These are phyloP conservation scores for Backusella morwellensis DNA, from an alignment of 192 early-diverging fungal genomes.

Conservation along the genomic window DNA sequence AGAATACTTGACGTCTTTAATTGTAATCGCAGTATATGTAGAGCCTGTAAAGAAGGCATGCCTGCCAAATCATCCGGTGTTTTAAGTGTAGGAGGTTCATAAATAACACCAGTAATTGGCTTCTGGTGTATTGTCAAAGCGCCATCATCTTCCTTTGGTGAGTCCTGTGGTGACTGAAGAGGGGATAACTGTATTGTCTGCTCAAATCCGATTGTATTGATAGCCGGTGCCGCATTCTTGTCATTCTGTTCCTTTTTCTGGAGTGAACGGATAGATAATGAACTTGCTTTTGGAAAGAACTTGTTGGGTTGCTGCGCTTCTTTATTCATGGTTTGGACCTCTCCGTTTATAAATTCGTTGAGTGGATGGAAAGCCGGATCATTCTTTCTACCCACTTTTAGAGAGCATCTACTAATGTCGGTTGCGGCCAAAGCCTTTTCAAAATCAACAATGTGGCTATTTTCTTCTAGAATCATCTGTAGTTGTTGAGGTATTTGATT, in stretches of 20 bases:
- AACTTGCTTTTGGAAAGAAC: not conserved
- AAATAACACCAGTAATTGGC: slow-evolving; percentile 9
- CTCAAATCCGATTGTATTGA: not conserved
- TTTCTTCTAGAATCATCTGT: not conserved
- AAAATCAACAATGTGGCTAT: slow-evolving; percentile 8
- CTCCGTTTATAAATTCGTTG: not conserved
- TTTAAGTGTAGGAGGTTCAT: slow-evolving; percentile 9
- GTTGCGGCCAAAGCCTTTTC: slow-evolving; percentile 5
- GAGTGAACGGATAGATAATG: not conserved
- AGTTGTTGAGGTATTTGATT: slow-evolving; percentile 5
- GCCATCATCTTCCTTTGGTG: not conserved
- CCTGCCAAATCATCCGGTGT: slow-evolving; percentile 14
- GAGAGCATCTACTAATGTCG: not conserved
- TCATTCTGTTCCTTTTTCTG: not conserved
- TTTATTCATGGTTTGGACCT: not conserved
- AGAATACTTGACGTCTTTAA: slow-evolving; percentile 24
- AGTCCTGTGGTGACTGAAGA: not conserved
- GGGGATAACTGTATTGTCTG: not conserved
- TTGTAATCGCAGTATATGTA: slow-evolving; percentile 30
- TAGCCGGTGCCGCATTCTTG: not conserved
- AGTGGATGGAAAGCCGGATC: not conserved
- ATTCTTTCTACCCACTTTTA: not conserved
- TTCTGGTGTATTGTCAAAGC: not conserved
- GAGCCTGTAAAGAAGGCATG: slow-evolving; percentile 29
- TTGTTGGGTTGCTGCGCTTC: not conserved